A percentile compares a stretch with the other conserved stretches of the same genome.
Conservation (phyloP, 345 rosid species). For the Pelargonium nanum region DNA sequence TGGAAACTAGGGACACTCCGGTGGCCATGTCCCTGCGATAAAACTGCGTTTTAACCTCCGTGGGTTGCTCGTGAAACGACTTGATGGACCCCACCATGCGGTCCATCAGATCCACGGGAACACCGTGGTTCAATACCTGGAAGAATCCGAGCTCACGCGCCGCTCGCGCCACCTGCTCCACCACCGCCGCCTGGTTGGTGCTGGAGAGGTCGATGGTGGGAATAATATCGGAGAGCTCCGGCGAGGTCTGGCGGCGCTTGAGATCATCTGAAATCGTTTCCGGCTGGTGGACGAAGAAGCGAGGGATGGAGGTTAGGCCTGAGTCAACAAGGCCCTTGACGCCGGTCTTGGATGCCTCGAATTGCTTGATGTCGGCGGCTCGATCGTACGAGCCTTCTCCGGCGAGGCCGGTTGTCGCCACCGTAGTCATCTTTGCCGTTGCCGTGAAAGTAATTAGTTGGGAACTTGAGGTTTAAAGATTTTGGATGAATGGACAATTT, state of each 20-base stretch:
- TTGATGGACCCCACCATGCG: constrained; percentile 16
- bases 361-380: constrained; percentile 19
- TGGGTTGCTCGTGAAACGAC: constrained; percentile 33
- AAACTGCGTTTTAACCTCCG: constrained; percentile 27
- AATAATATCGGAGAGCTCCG: constrained; percentile 7
- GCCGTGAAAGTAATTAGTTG: no score
- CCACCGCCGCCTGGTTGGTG: constrained; percentile 13
- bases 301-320: constrained; percentile 37
- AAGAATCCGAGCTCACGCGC: constrained; percentile 37
- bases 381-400: constrained; percentile 23
- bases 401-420: no score
- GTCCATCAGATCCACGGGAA: constrained; percentile 29
- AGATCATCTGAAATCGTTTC: constrained; percentile 22
- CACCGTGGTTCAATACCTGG: constrained; percentile 40
- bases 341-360: constrained; percentile 37
- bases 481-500: no score
- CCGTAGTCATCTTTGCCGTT: no score
- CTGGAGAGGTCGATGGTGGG: constrained; percentile 40
- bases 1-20: constrained; percentile 30
- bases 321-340: constrained; percentile 45
- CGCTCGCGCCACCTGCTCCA: constrained; percentile 22
- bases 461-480: no score
- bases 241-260: neutral
- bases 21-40: constrained; percentile 13
- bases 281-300: constrained; percentile 36